phyloP scores from a whole-genome alignment of 164 flowering plant species.

The Buxus sempervirens region DNA sequence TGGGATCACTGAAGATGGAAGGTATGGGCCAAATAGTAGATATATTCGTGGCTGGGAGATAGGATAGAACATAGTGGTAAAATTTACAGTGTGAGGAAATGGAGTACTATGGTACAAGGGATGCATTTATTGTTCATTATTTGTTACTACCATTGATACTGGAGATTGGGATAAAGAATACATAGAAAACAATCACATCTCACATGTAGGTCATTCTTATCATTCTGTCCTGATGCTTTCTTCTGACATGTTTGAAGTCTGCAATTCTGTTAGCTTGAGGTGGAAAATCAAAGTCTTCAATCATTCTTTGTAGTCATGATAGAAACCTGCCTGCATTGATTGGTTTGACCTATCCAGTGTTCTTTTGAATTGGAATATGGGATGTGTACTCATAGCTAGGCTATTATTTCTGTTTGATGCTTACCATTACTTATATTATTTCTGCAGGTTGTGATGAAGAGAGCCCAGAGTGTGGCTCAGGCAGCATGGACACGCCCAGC shows the following conservation, averaged over 20 bases:
- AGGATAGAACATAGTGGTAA: too few species aligned
- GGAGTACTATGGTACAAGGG: too few species aligned
- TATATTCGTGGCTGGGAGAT: too few species aligned
- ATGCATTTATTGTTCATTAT: too few species aligned
- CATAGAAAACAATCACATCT: too few species aligned
- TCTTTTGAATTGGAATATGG: not conserved
- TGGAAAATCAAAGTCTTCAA: not conserved
- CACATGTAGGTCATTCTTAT: too few species aligned
- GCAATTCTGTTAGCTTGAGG: not conserved
- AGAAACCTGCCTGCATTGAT: not conserved
- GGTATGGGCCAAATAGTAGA: too few species aligned
- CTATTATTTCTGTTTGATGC: not conserved
- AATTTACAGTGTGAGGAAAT: too few species aligned
- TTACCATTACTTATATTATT: not conserved
- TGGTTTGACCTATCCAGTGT: not conserved
- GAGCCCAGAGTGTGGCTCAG: constrained; percentile 90
- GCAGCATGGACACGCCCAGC: constrained; percentile 81
- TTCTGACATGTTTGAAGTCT: too few species aligned
- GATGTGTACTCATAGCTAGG: not conserved
- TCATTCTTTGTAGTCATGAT: too few species aligned
- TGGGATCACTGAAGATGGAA: too few species aligned
- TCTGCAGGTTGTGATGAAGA: constrained; percentile 81
- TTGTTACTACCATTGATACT: not conserved
- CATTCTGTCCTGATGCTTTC: too few species aligned
- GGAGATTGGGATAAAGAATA: not conserved